phyloP scores from a whole-genome alignment of 192 early-diverging fungal genomes.

The Lobosporangium transversale region DNA sequence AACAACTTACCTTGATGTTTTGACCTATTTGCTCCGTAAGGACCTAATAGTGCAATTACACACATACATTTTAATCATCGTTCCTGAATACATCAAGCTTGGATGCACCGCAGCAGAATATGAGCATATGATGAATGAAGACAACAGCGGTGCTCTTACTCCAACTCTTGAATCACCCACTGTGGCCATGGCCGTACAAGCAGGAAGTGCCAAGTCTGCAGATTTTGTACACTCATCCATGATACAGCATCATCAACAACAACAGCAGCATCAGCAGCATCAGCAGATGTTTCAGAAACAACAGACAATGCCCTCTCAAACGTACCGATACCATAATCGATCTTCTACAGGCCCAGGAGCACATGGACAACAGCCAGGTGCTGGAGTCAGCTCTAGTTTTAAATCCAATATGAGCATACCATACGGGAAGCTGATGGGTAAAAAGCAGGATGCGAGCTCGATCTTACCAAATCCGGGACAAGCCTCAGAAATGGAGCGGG shows the following conservation, averaged over 20 bases:
- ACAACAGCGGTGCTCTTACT: conserved; percentile 27
- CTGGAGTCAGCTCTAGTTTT: conserved; percentile 24
- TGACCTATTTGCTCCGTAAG: conserved; percentile 83
- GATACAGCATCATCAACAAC: conserved; percentile 31
- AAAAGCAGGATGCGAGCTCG: conserved; percentile 41
- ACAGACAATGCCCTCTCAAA: conserved; percentile 38
- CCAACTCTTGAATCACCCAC: conserved; percentile 41
- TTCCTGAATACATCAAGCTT: conserved; percentile 67
- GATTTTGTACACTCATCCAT: conserved; percentile 25
- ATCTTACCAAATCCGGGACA: conserved; percentile 59
- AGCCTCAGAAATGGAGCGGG: conserved; percentile 58
- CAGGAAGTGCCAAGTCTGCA: conserved; percentile 44
- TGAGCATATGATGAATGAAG: conserved; percentile 42
- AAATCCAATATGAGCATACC: conserved; percentile 34
- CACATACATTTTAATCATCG: conserved; percentile 75
- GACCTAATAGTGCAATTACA: conserved; percentile 83
- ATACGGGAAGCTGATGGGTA: conserved; percentile 23
- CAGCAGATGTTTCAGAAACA: conserved; percentile 26
- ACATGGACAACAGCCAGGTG: conserved; percentile 7
- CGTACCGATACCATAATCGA: conserved; percentile 47
- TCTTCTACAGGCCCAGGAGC: conserved; percentile 42
- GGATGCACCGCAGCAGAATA: conserved; percentile 48
- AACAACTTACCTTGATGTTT: conserved; percentile 81
- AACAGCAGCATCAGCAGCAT: conserved; percentile 28
- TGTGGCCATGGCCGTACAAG: conserved; percentile 11